Evolutionary conservation across 208 protist species (phyloP).

Genomic region (Giardia duodenalis): DNA sequence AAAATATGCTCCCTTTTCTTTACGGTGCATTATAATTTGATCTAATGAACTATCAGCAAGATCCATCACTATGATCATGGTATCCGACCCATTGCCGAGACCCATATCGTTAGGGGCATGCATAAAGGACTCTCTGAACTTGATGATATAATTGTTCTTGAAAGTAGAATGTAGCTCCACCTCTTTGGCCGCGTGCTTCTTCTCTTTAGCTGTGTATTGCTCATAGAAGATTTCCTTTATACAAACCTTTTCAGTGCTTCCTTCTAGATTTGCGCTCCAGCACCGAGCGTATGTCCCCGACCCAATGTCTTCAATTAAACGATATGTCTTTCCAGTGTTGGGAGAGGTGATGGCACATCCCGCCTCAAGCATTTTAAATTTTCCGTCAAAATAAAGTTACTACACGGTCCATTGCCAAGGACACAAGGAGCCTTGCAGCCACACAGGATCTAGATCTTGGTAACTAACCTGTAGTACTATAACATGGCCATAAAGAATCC

Average conservation of each 20-base stretch:
- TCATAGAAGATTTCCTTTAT: not conserved
- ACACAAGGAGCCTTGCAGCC: too few relatives aligned
- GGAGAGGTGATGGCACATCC: not conserved
- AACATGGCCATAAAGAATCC: too few relatives aligned
- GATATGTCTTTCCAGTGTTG: not conserved
- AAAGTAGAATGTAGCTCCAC: not conserved
- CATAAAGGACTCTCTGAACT: not conserved
- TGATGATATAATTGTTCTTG: not conserved
- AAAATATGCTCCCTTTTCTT: not conserved
- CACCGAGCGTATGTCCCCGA: not conserved
- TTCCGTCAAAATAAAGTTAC: not conserved
- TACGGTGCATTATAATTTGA: not conserved
- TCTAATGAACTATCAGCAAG: not conserved
- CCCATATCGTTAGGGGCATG: not conserved
- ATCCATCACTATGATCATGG: not conserved
- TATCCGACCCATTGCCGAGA: not conserved
- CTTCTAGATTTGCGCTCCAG: not conserved
- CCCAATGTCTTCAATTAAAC: not conserved
- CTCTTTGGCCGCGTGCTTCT: not conserved
- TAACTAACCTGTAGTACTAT: too few relatives aligned
- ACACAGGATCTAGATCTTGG: too few relatives aligned
- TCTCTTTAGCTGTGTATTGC: not conserved
- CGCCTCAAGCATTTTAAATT: not conserved
- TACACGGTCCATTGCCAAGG: too few relatives aligned
- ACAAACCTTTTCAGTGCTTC: not conserved